phyloP scores from a whole-genome alignment of 148 eudicot genomes.

The Vaccinium macrocarpon region DNA sequence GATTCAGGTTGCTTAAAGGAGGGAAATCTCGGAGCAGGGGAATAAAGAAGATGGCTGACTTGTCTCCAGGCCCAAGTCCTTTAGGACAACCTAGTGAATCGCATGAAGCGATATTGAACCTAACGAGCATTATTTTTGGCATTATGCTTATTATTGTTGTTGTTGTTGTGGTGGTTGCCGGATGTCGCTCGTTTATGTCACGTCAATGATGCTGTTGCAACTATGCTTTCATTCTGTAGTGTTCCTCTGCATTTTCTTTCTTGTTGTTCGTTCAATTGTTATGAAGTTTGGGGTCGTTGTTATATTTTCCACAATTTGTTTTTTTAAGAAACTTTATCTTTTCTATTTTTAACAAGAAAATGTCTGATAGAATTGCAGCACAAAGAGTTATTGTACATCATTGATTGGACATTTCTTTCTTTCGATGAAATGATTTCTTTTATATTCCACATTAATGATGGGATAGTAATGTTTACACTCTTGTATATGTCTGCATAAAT shows the following conservation, averaged over 20 bases:
- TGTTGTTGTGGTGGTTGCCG: neutral
- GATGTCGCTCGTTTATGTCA: neutral
- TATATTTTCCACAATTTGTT: neutral
- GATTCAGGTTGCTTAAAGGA: neutral
- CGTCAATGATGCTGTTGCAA: neutral
- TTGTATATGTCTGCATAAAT: too few species aligned
- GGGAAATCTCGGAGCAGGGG: neutral
- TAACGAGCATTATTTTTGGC: neutral
- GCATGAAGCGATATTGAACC: neutral
- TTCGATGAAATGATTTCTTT: neutral
- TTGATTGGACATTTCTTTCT: neutral
- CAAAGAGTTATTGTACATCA: neutral
- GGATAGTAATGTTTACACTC: neutral
- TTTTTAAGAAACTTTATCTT: neutral
- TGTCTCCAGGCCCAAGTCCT: neutral
- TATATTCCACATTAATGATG: neutral
- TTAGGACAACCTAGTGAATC: neutral
- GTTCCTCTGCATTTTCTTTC: neutral
- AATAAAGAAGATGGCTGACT: neutral
- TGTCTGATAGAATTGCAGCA: neutral
- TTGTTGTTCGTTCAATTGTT: neutral
- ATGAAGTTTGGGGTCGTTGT: neutral
- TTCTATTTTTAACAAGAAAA: neutral
- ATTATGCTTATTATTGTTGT: neutral
- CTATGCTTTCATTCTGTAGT: neutral